Evolutionary conservation across 352 stramenopile species (phyloP).

Genomic region (Globisporangium cederbergense): DNA sequence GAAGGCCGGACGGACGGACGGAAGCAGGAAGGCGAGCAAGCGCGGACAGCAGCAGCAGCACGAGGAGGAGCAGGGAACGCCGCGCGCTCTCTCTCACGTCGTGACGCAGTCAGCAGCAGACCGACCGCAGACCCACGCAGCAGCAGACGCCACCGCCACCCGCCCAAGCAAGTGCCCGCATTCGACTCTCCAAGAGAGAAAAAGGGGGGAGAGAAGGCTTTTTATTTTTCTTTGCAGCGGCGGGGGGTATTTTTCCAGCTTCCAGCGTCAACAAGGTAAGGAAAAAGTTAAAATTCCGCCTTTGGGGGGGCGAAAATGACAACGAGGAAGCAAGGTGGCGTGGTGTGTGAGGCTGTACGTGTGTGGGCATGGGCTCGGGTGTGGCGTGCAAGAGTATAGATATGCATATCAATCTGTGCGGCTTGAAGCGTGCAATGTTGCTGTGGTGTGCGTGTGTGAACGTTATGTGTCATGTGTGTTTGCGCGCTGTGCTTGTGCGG

Average conservation of each 20-base stretch:
- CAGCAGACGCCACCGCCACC: neutral
- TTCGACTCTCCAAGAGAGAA: conserved; percentile 1
- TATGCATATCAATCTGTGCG: conserved; percentile 15
- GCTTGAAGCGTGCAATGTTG: neutral
- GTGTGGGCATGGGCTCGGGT: neutral
- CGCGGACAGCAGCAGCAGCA: neutral
- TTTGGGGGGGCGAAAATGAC: neutral
- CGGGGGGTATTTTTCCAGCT: conserved; percentile 2
- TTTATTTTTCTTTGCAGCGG: conserved; percentile 6
- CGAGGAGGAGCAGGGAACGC: neutral
- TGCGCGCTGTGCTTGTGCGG: neutral
- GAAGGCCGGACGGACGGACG: neutral
- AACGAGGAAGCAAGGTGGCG: conserved; percentile 1
- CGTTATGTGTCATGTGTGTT: neutral
- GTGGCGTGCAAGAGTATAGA: neutral
- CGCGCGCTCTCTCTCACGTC: conserved; percentile 5
- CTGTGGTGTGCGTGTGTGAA: neutral
- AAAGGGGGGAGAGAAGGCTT: conserved; percentile 7
- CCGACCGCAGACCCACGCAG: neutral
- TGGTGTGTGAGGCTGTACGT: neutral
- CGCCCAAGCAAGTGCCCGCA: too few relatives aligned
- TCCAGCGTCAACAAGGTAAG: conserved; percentile 6
- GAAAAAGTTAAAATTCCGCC: conserved; percentile 5
- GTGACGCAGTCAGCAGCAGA: neutral
- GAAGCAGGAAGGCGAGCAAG: neutral